phyloP scores from a whole-genome alignment of 345 rosid genomes.

The Acer negundo region DNA sequence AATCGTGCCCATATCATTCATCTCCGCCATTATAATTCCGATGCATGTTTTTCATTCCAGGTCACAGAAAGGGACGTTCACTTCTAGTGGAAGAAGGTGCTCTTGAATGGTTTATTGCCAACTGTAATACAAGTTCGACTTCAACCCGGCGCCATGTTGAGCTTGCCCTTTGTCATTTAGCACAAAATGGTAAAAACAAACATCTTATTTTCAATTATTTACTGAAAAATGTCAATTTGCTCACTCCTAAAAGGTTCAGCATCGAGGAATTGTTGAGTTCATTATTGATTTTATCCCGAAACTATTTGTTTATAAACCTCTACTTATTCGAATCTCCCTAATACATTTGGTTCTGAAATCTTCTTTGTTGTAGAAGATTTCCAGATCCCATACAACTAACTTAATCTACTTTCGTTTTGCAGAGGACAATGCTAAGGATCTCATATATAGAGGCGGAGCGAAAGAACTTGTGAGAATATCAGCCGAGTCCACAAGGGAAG shows the following conservation, averaged over 20 bases:
- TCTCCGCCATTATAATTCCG: conserved; percentile 7
- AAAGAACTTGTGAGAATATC: conserved; percentile 69
- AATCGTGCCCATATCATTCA: background rate
- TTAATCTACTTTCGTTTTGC: conserved; percentile 22
- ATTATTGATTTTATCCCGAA: background rate
- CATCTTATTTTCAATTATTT: background rate
- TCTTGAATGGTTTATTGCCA: conserved; percentile 75
- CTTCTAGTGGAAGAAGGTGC: conserved; percentile 77
- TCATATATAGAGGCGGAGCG: conserved; percentile 56
- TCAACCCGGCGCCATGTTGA: conserved; percentile 81
- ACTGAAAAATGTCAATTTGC: background rate
- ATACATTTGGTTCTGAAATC: background rate
- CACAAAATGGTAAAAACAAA: conserved; percentile 71
- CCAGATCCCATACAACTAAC: background rate
- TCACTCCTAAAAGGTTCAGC: background rate
- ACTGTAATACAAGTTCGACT: conserved; percentile 50
- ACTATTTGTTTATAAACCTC: background rate
- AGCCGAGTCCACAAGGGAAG: conserved; percentile 80
- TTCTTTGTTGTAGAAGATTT: background rate
- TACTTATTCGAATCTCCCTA: background rate
- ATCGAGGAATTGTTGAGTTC: background rate
- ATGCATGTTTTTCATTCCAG: conserved; percentile 50
- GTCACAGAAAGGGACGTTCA: conserved; percentile 75
- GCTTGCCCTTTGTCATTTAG: conserved; percentile 93
- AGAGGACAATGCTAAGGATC: conserved; percentile 74